Conservation (phyloP, 352 stramenopile species). For the Phytophthora boehmeriae region DNA sequence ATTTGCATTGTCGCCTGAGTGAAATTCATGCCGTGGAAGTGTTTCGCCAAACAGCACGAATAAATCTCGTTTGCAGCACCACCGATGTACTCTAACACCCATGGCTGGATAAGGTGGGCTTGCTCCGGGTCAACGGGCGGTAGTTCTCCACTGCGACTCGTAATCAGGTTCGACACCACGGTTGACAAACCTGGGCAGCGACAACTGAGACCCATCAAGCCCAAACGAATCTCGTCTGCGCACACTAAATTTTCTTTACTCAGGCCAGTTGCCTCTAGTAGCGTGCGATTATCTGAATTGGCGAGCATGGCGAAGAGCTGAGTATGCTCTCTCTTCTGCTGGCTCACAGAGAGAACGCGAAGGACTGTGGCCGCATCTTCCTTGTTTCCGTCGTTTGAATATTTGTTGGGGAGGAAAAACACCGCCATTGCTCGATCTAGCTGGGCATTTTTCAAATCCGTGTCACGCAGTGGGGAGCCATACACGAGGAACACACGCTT, state of each 20-base stretch:
- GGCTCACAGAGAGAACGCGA: conserved; percentile 76
- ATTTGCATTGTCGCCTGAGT: conserved; percentile 72
- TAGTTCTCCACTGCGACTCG: conserved; percentile 62
- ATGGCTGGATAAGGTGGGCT: conserved; percentile 39
- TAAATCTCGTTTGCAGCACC: conserved; percentile 87
- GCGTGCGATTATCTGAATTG: conserved; percentile 81
- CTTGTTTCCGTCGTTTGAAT: conserved; percentile 75
- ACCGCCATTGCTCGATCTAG: conserved; percentile 73
- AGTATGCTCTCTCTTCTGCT: conserved; percentile 65
- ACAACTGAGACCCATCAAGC: conserved; percentile 87
- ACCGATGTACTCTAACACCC: conserved; percentile 79
- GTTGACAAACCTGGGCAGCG: conserved; percentile 82
- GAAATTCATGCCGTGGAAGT: conserved; percentile 80
- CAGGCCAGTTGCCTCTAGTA: conserved; percentile 79
- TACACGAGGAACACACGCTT: conserved; percentile 86
- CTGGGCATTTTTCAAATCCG: conserved; percentile 63
- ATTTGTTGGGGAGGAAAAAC: conserved; percentile 89
- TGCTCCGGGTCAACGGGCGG: conserved; percentile 22
- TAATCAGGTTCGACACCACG: conserved; percentile 86
- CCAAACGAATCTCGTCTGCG: conserved; percentile 78
- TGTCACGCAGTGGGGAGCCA: conserved; percentile 62
- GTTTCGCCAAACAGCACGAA: conserved; percentile 53
- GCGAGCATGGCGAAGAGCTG: conserved; percentile 86
- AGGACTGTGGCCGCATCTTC: conserved; percentile 85
- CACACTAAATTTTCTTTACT: conserved; percentile 78